A percentile compares a stretch with the other conserved stretches of the same genome.
phyloP scores from a whole-genome alignment of 768 basidiomycete genomes.

The Phlebiopsis flavidoalba region DNA sequence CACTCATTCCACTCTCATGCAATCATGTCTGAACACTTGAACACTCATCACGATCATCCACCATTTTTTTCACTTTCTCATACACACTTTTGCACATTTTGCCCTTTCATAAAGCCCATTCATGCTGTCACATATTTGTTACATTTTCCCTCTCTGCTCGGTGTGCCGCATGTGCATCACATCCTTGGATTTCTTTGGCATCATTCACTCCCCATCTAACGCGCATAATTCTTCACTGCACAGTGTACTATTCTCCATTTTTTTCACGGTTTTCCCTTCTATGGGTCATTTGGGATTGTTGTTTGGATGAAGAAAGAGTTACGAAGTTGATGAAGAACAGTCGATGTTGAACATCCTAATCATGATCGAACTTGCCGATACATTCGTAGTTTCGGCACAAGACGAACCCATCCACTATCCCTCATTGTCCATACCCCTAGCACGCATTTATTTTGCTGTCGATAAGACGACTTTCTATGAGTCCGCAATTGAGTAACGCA shows the following conservation, averaged over 20 bases:
- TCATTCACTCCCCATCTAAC: neutral
- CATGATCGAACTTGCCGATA: neutral
- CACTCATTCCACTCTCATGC: constrained; percentile 2
- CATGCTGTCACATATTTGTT: constrained; percentile 3
- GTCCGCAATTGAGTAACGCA: constrained; percentile 1
- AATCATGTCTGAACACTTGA: constrained; percentile 1
- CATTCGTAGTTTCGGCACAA: neutral
- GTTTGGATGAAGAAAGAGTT: neutral
- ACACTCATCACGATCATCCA: constrained; percentile 5
- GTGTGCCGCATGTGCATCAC: neutral
- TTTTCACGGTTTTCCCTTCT: constrained; percentile 1
- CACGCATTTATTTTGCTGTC: constrained; percentile 1
- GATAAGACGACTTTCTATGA: constrained; percentile 1
- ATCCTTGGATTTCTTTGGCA: neutral
- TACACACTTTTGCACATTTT: neutral
- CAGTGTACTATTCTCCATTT: constrained; percentile 5
- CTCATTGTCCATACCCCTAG: neutral
- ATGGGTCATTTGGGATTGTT: neutral
- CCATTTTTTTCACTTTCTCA: neutral
- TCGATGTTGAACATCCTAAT: neutral
- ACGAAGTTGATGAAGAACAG: neutral
- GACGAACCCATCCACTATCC: neutral
- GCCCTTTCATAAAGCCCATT: neutral
- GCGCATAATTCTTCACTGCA: neutral
- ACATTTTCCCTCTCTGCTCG: neutral